Percentiles rank a stretch among this genome's conserved stretches.
phyloP scores from a whole-genome alignment of 495 filamentous ascomycete species.

The Xylaria venustula region DNA sequence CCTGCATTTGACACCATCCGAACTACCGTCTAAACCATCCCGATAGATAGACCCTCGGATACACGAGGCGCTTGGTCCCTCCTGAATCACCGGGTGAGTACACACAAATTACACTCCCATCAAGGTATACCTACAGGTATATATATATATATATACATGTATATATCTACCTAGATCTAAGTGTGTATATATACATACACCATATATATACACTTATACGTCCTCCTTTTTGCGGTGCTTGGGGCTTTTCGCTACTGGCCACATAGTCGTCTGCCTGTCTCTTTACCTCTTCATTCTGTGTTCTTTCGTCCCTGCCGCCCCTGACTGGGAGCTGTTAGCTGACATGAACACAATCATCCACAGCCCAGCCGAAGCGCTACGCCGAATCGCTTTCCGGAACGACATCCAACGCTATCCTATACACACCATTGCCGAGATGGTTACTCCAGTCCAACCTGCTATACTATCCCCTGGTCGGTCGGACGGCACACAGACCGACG shows the following conservation, averaged over 20 bases:
- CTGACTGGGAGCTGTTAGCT: too few species aligned
- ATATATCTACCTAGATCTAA: too few species aligned
- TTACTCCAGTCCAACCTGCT: conserved; percentile 36
- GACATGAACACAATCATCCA: conserved; percentile 5
- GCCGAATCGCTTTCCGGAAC: conserved; percentile 37
- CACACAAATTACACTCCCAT: too few species aligned
- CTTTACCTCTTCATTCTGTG: background rate
- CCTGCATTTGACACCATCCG: background rate
- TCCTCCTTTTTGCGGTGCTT: too few species aligned
- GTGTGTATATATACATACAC: too few species aligned
- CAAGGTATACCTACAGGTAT: too few species aligned
- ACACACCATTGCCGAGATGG: conserved; percentile 47
- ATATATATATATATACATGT: too few species aligned
- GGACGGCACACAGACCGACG: conserved; percentile 42
- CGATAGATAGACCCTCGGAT: background rate
- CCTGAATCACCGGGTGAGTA: too few species aligned
- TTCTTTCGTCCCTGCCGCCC: too few species aligned
- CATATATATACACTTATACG: too few species aligned
- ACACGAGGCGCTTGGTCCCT: background rate
- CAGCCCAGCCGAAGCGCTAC: conserved; percentile 35
- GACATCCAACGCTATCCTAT: conserved; percentile 33
- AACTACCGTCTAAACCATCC: background rate
- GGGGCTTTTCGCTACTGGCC: too few species aligned
- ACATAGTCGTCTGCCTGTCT: background rate
- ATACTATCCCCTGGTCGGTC: conserved; percentile 34